A percentile compares a stretch with the other conserved stretches of the same genome.
These are phyloP conservation scores for Talaromyces stipitatus DNA, from an alignment of 495 filamentous ascomycete species.

Conservation along the genomic window DNA sequence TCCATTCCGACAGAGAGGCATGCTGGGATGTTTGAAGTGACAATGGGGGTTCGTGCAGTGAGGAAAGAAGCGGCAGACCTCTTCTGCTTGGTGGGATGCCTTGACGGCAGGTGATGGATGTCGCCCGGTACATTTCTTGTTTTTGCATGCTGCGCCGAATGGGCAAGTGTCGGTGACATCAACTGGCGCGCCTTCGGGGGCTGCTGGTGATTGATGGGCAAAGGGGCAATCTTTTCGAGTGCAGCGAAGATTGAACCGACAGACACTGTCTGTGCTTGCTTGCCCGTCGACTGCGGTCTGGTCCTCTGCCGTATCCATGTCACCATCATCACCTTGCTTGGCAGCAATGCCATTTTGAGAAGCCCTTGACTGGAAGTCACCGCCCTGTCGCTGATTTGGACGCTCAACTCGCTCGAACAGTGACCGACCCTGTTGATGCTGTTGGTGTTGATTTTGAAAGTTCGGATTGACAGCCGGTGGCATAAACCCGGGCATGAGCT, in stretches of 20 bases:
- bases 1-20: conserved; percentile 85
- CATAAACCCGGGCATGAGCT: conserved; percentile 45
- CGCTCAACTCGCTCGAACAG: conserved; percentile 71
- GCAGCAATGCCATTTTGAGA: conserved; percentile 15
- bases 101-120: conserved; percentile 88
- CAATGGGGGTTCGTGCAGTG: conserved; percentile 85
- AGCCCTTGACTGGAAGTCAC: conserved; percentile 25
- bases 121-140: conserved; percentile 82
- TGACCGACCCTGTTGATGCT: conserved; percentile 51
- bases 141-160: conserved; percentile 88
- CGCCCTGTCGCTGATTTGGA: conserved; percentile 31
- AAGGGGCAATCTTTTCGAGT: conserved; percentile 84
- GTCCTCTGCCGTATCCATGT: conserved; percentile 31
- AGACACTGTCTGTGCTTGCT: conserved; percentile 45
- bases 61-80: conserved; percentile 90
- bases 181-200: conserved; percentile 69
- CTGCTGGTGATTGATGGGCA: conserved; percentile 89
- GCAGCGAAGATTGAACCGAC: conserved; percentile 83
- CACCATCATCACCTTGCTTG: conserved; percentile 18
- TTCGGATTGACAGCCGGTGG: conserved; percentile 46
- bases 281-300: conserved; percentile 35
- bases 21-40: conserved; percentile 74
- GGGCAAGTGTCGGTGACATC: conserved; percentile 76
- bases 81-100: conserved; percentile 66
- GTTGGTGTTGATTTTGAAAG: conserved; percentile 40